These are phyloP conservation scores for Colletotrichum lupini DNA, from an alignment of 2,329 filamentous ascomycete species.

Conservation along the genomic window DNA sequence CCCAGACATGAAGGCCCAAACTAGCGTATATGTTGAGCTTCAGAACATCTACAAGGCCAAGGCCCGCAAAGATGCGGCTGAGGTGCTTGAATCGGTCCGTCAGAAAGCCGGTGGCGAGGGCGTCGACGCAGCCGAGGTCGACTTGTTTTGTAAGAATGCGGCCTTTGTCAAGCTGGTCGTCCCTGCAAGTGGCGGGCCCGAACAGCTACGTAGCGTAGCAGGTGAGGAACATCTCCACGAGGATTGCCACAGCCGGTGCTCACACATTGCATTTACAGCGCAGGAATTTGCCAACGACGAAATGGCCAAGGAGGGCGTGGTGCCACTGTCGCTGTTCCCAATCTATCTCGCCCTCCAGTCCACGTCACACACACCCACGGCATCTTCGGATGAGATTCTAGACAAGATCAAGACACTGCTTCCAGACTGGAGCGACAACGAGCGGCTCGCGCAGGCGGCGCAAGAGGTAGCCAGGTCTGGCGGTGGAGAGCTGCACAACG, in stretches of 20 bases:
- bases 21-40: constrained; percentile 86
- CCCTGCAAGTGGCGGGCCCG: constrained; percentile 54
- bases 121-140: constrained; percentile 80
- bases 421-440: constrained; percentile 60
- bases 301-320: constrained; percentile 57
- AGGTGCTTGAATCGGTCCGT: constrained; percentile 76
- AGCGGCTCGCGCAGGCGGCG: constrained; percentile 64
- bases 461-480: constrained; percentile 80
- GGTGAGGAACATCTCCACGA: constrained; percentile 55
- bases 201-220: constrained; percentile 62
- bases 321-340: constrained; percentile 71
- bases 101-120: constrained; percentile 57
- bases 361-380: constrained; percentile 56
- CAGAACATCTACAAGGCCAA: constrained; percentile 95
- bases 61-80: constrained; percentile 79
- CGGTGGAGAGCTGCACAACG: constrained; percentile 91
- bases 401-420: constrained; percentile 53
- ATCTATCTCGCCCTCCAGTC: constrained; percentile 75
- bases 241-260: not conserved
- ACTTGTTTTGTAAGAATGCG: constrained; percentile 95
- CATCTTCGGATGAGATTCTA: constrained; percentile 66
- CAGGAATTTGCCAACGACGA: constrained; percentile 66
- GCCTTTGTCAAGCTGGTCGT: constrained; percentile 91
- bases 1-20: constrained; percentile 98
- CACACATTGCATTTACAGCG: constrained; percentile 49